Conservation (phyloP, 331 rosid genomes). For the Acacia pycnantha region DNA sequence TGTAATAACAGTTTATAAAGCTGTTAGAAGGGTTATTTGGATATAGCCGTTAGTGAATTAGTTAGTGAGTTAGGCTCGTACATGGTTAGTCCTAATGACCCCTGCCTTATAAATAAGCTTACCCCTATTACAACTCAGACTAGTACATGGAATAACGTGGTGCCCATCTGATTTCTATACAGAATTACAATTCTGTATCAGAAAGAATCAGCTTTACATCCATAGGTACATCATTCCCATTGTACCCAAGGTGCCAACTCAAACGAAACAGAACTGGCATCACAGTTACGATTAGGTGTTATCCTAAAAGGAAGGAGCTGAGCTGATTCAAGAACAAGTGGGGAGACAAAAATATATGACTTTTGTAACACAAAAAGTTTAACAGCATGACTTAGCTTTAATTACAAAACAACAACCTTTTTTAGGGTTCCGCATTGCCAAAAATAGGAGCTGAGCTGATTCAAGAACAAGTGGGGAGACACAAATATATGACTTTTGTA, state of each 20-base stretch:
- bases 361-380: not conserved
- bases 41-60: too few relatives aligned
- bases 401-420: not conserved
- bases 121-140: too few relatives aligned
- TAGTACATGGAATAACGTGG: too few relatives aligned
- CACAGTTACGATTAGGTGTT: not conserved
- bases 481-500: slow-evolving; percentile 3
- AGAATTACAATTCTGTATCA: not conserved
- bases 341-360: slow-evolving; percentile 11
- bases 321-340: slow-evolving; percentile 1
- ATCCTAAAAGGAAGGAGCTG: not conserved
- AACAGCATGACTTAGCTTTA: not conserved
- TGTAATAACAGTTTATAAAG: too few relatives aligned
- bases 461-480: slow-evolving; percentile 7
- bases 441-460: not conserved
- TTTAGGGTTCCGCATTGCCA: not conserved
- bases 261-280: slow-evolving; percentile 8
- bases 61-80: too few relatives aligned
- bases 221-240: not conserved
- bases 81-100: too few relatives aligned
- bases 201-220: not conserved
- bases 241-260: slow-evolving; percentile 1
- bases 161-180: too few relatives aligned
- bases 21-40: too few relatives aligned
- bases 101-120: too few relatives aligned